Conservation (phyloP, 225 moss, liverwort and hornwort species). For the Marchantia polymorpha region DNA sequence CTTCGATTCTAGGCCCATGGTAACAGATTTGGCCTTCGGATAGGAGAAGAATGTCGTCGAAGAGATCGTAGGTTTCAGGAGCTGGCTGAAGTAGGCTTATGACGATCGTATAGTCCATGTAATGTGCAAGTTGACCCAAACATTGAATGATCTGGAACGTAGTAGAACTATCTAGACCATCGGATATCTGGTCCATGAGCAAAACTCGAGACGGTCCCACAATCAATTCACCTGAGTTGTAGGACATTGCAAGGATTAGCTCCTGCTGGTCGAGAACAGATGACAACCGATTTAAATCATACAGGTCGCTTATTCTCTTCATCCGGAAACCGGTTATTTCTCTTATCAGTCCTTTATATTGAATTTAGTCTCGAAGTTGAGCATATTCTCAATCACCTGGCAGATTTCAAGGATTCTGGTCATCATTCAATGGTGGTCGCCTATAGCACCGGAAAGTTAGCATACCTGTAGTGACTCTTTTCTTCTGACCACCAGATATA, state of each 20-base stretch:
- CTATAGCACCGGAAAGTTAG: too few species aligned
- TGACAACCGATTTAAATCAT: too few species aligned
- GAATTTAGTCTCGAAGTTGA: too few species aligned
- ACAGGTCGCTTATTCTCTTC: too few species aligned
- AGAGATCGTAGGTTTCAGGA: constrained; percentile 52
- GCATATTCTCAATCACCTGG: too few species aligned
- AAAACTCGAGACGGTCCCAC: constrained; percentile 72
- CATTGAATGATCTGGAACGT: constrained; percentile 67
- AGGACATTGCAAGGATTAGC: too few species aligned
- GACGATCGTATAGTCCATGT: constrained; percentile 29
- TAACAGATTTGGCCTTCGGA: constrained; percentile 64
- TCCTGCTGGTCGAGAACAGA: too few species aligned
- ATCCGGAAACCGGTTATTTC: too few species aligned
- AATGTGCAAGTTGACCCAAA: constrained; percentile 58
- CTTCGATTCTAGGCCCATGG: constrained; percentile 71
- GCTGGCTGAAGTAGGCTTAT: constrained; percentile 50
- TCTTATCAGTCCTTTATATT: too few species aligned
- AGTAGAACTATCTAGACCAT: constrained; percentile 78
- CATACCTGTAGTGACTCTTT: constrained; percentile 7
- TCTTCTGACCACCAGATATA: constrained; percentile 15
- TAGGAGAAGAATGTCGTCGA: constrained; percentile 63
- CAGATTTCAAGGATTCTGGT: too few species aligned
- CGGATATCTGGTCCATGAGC: constrained; percentile 83
- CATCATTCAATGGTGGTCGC: too few species aligned
- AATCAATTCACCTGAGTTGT: constrained; percentile 59